Conservation (phyloP, 495 filamentous ascomycete species). For the Penicillium roqueforti region DNA sequence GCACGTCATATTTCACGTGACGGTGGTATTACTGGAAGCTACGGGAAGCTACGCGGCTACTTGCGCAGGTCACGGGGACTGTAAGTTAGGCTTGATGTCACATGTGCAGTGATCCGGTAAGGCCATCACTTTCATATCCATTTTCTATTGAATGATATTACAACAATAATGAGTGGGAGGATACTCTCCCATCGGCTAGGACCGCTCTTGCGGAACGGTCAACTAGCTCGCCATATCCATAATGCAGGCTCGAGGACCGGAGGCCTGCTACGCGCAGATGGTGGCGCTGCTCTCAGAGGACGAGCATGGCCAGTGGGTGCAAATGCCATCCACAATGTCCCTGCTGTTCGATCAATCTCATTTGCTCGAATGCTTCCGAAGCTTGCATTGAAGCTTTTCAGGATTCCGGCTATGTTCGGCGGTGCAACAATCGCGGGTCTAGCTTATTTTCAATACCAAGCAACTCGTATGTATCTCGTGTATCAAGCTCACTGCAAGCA, state of each 20-base stretch:
- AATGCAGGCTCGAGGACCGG: slow-evolving; percentile 58
- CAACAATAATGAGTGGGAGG: slow-evolving; percentile 71
- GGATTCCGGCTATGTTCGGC: slow-evolving; percentile 86
- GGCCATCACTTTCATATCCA: slow-evolving; percentile 18
- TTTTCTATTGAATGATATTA: slow-evolving; percentile 37
- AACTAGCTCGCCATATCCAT: slow-evolving; percentile 62
- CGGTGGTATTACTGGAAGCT: too few species aligned
- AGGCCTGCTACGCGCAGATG: slow-evolving; percentile 64
- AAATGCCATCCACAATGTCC: slow-evolving; percentile 72
- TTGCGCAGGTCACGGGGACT: slow-evolving; percentile 37
- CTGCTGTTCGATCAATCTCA: slow-evolving; percentile 78
- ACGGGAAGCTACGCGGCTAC: slow-evolving; percentile 35
- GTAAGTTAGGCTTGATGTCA: slow-evolving; percentile 23
- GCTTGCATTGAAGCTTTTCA: slow-evolving; percentile 78
- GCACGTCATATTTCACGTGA: slow-evolving; percentile 43
- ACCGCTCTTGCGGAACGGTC: slow-evolving; percentile 58
- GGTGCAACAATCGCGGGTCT: slow-evolving; percentile 80
- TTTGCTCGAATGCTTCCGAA: slow-evolving; percentile 84
- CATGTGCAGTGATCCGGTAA: slow-evolving; percentile 11
- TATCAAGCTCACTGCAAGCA: background rate
- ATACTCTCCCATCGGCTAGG: slow-evolving; percentile 69
- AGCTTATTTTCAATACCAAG: slow-evolving; percentile 95
- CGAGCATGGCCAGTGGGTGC: slow-evolving; percentile 70
- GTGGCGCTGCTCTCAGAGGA: slow-evolving; percentile 54
- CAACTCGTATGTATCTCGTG: slow-evolving; percentile 62